Evolutionary conservation across 805 yeast genomes (phyloP), one percentile per base, ranked within the genome.

Genomic region (Ogataea paradorogensis): DNA sequence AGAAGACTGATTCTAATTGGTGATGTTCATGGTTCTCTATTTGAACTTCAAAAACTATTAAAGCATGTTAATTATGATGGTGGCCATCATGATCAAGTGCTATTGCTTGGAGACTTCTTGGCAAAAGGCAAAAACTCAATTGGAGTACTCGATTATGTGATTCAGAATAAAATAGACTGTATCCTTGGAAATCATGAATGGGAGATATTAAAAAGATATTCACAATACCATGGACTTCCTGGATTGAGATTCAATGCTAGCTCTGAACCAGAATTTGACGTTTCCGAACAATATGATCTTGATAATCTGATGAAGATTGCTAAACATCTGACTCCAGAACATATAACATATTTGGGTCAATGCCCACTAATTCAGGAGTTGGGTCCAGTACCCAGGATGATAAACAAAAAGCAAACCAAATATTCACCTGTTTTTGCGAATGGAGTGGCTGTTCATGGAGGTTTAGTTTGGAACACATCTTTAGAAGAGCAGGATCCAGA

Each of bases 161-260:
- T 81, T 24, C 66, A 76, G 15, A 57, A 79, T 49, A 65, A 74
- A 11, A 73, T 85, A 11, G 79, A 76, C 38, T 89, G 95, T 56
- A 78, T 90, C 2, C 65, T 93, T 43, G 97, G 98, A 0, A 90
- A 90, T 65, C 96, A 91, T 61, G 98, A 90, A 61, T 70, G 82
- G 45, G 80, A 79, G 45, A 74, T 84, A 9, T 56, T 90, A 48
- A 71, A 78, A 39, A 65, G 80, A 53, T 87, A 87, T 55, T 77
- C 82, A 16, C 76, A 63, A 43, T 72, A 66, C 52, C 89, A 79
- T 59, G 73, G 74, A 18, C 61, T 78, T 9, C 60, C 61, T 7
- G 25, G 33, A 24, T 43, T 61, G 13, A 28, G 42, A 5, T 50
- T 49, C 26, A 47, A 45, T 15, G 51, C 51, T 20, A 45, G 48